A percentile compares a stretch with the other conserved stretches of the same genome.
Conservation (phyloP, 2,329 filamentous ascomycete species). For the Aspergillus udagawae region DNA sequence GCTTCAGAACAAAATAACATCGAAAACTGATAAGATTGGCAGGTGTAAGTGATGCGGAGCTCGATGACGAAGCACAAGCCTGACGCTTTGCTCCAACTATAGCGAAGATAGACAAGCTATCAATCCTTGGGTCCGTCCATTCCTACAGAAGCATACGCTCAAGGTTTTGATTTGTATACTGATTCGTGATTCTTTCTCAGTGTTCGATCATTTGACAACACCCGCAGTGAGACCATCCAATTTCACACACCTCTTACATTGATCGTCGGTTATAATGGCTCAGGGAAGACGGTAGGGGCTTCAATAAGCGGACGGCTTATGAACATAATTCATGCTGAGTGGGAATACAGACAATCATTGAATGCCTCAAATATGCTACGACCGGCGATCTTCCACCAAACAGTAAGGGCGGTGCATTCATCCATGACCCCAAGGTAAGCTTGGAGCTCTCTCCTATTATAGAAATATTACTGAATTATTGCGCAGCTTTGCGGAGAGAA, state of each 20-base stretch:
- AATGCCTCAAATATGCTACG: conserved; percentile 96
- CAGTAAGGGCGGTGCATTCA: conserved; percentile 82
- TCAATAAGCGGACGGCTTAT: neutral
- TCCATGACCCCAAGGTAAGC: conserved; percentile 85
- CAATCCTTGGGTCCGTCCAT: conserved; percentile 64
- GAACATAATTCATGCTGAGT: conserved; percentile 3
- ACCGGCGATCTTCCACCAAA: conserved; percentile 92
- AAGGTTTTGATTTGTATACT: neutral
- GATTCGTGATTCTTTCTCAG: conserved; percentile 31
- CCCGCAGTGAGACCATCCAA: conserved; percentile 69
- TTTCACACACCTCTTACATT: conserved; percentile 90
- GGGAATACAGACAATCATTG: conserved; percentile 73
- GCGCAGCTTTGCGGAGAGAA: conserved; percentile 71
- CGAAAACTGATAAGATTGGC: conserved; percentile 10
- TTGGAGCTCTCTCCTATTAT: neutral
- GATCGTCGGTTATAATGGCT: conserved; percentile 96
- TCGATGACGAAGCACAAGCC: conserved; percentile 1
- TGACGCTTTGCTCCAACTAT: neutral
- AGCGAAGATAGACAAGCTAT: conserved; percentile 87
- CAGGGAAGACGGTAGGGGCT: conserved; percentile 74
- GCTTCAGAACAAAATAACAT: neutral
- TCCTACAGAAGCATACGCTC: neutral
- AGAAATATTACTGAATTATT: conserved; percentile 3
- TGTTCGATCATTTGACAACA: conserved; percentile 80
- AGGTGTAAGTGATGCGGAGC: conserved; percentile 29